Base-by-base conservation (phyloP, 169 alveolate genomes). In the Plasmodium gaboni region DNA sequence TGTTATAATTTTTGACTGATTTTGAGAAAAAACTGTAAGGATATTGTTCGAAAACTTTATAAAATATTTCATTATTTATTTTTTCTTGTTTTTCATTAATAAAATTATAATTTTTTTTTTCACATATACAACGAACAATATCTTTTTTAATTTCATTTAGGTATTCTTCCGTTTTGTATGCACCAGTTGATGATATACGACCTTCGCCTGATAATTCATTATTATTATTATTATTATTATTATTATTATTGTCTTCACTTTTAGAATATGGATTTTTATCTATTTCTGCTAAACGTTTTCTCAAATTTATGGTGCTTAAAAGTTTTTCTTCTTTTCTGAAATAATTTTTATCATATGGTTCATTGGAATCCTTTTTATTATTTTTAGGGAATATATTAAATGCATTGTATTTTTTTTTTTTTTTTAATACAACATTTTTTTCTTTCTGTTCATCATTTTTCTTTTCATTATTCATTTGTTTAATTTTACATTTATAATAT, bases 1-100 rank as follows among this genome's bases (percentile, higher is more conserved):
- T 22, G 28, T 83, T 83, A 60, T 72, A 83, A 71, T 71, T 72
- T 72, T 71, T 83, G 22, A 71, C 91, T 48, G 85, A 71, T 83
- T 72, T 71, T 57, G 91, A 59, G 67, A 72, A 83, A 64, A 71
- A 71, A 44, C 87, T 83, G 57, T 71, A 71, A 4, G 91, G 91
- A 70, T 83, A 83, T 71, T 71, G 85, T 57, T 83, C 91, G 67
- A 83, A 71, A 19, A 71, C 91, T 59, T 71, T 83, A 57, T 71
- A 83, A 71, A 83, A 72, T 71, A 83, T 72, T 83, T 83, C 87
- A 57, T 83, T 83, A 65, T 71, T 83, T 71, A 83, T 83, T 83
- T 71, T 59, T 60, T 83, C 85, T 28, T 71, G 87, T 83, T 65
- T 83, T 61, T 71, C 85, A 57, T 72, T 83, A 51, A 70, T 69